Percentiles rank a stretch among this genome's conserved stretches.
phyloP scores from a whole-genome alignment of 73 alveolate species.

The Tetrahymena malaccensis region DNA sequence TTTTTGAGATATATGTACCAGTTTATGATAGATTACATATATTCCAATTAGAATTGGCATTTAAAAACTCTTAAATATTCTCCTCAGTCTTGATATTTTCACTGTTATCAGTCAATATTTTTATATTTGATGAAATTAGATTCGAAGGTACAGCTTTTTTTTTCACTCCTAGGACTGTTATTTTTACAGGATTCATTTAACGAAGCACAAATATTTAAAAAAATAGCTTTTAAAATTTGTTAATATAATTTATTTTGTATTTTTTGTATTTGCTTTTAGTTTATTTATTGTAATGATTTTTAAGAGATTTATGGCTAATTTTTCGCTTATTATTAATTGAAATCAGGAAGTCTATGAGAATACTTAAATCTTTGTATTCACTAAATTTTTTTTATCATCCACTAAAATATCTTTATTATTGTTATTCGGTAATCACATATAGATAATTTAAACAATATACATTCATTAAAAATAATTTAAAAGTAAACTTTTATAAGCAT shows the following conservation, averaged over 20 bases:
- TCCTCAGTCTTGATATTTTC: not conserved
- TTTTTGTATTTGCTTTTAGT: not conserved
- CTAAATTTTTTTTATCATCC: not conserved
- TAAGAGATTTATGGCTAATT: not conserved
- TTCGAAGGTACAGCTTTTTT: not conserved
- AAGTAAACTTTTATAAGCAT: not conserved
- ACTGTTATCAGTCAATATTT: not conserved
- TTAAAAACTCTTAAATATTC: not conserved
- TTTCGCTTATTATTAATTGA: not conserved
- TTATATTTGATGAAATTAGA: not conserved
- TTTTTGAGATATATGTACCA: not conserved
- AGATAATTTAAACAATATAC: too few species aligned
- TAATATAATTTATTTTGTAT: not conserved
- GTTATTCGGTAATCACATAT: not conserved
- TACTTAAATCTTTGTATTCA: not conserved
- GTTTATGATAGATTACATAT: not conserved
- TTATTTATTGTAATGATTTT: not conserved
- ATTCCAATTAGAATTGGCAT: not conserved
- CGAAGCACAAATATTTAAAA: not conserved
- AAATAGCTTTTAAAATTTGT: not conserved
- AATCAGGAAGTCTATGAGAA: not conserved
- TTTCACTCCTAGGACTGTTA: not conserved
- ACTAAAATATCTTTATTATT: not conserved
- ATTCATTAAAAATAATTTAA: not conserved
- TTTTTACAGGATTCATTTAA: not conserved